A percentile compares a stretch with the other conserved stretches of the same genome.
These are phyloP conservation scores for Mycena vitilis DNA, from an alignment of 768 basidiomycete species.

Conservation along the genomic window DNA sequence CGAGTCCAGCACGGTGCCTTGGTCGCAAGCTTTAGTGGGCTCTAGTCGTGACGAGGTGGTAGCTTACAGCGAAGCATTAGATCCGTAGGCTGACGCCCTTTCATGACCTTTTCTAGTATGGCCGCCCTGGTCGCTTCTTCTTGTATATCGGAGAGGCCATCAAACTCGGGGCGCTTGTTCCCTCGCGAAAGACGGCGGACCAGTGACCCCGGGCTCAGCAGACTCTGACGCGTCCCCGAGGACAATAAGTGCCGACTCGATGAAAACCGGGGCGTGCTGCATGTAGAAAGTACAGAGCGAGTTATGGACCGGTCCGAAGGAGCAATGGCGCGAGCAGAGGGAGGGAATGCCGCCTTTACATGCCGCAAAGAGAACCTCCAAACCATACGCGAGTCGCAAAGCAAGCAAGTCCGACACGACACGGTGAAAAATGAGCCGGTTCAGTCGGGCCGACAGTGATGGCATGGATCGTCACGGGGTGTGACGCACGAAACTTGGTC, in stretches of 20 bases:
- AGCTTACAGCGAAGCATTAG: slow-evolving; percentile 91
- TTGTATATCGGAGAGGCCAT: slow-evolving; percentile 54
- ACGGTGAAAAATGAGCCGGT: slow-evolving; percentile 34
- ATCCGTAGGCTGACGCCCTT: slow-evolving; percentile 88
- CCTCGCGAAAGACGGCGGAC: slow-evolving; percentile 48
- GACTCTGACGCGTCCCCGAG: slow-evolving; percentile 15
- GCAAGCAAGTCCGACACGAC: slow-evolving; percentile 7
- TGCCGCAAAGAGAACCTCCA: slow-evolving; percentile 25
- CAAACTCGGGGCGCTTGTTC: slow-evolving; percentile 46
- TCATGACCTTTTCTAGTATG: slow-evolving; percentile 87
- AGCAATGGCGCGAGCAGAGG: slow-evolving; percentile 2
- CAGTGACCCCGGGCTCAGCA: not conserved
- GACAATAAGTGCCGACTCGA: slow-evolving; percentile 15
- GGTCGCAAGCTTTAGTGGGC: slow-evolving; percentile 32
- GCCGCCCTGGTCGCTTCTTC: slow-evolving; percentile 80
- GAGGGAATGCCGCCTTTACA: slow-evolving; percentile 24
- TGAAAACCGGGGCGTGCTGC: slow-evolving; percentile 16
- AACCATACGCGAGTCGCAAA: slow-evolving; percentile 30
- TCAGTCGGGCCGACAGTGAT: slow-evolving; percentile 22
- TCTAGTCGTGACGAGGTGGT: slow-evolving; percentile 25
- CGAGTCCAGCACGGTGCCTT: slow-evolving; percentile 89
- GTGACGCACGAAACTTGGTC: not conserved
- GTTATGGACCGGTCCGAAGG: not conserved
- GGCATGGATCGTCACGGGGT: not conserved
- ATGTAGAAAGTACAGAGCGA: slow-evolving; percentile 2